Evolutionary conservation across 768 basidiomycete species (phyloP).

Genomic region (Galerina sulciceps): DNA sequence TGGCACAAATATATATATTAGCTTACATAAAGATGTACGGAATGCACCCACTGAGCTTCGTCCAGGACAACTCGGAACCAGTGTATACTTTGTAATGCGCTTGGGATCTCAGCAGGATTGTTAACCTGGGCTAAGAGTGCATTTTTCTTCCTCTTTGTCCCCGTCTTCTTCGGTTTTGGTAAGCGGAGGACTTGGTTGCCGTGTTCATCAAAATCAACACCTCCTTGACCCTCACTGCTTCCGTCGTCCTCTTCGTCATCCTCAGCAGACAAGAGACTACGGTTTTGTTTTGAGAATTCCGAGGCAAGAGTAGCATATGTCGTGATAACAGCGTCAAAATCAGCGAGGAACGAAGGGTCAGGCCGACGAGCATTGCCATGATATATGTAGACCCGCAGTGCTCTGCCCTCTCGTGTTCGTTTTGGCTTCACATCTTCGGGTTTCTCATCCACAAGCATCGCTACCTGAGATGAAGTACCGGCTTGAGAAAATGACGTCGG

Average conservation of each 20-base stretch:
- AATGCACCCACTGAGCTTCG: slow-evolving; percentile 86
- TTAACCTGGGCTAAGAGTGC: slow-evolving; percentile 35
- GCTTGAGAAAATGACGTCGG: slow-evolving; percentile 40
- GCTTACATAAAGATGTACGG: background rate
- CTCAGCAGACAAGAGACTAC: slow-evolving; percentile 60
- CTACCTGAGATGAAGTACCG: slow-evolving; percentile 33
- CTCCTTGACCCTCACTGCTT: slow-evolving; percentile 67
- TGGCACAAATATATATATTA: background rate
- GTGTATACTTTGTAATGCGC: slow-evolving; percentile 90
- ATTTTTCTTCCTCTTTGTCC: slow-evolving; percentile 68
- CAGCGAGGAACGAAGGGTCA: slow-evolving; percentile 85
- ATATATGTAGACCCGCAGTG: slow-evolving; percentile 91
- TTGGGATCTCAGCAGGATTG: slow-evolving; percentile 52
- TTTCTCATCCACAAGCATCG: slow-evolving; percentile 35
- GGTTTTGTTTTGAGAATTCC: slow-evolving; percentile 89
- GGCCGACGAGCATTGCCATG: slow-evolving; percentile 89
- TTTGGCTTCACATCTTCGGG: slow-evolving; percentile 30
- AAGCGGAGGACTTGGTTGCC: slow-evolving; percentile 65
- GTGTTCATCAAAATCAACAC: slow-evolving; percentile 68
- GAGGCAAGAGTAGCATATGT: slow-evolving; percentile 95
- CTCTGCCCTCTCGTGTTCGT: slow-evolving; percentile 49
- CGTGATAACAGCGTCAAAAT: slow-evolving; percentile 97
- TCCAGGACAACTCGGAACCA: slow-evolving; percentile 97
- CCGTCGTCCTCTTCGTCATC: slow-evolving; percentile 72
- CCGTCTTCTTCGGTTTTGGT: slow-evolving; percentile 69